phyloP scores from a whole-genome alignment of 163 green algal genomes.

The Volvox carteri region DNA sequence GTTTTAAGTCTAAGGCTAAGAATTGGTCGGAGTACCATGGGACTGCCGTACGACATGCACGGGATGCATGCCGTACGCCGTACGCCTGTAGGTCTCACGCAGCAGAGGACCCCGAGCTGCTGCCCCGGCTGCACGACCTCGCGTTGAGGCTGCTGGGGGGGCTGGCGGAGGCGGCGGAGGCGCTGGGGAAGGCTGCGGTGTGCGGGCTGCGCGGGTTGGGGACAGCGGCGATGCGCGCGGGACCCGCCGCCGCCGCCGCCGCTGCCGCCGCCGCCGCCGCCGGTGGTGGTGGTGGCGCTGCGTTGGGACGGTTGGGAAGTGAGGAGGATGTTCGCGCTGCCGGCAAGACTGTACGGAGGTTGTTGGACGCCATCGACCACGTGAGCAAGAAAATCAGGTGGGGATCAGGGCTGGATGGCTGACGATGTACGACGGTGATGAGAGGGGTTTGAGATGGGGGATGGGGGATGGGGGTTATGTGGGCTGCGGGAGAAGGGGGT shows the following conservation, averaged over 20 bases:
- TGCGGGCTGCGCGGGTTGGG: neutral
- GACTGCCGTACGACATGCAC: too few species aligned
- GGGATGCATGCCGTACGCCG: too few species aligned
- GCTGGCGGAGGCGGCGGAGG: slow-evolving; percentile 36
- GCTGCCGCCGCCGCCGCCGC: too few species aligned
- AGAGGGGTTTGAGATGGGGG: neutral
- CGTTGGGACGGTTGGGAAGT: neutral
- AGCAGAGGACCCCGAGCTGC: slow-evolving; percentile 24
- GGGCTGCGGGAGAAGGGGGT: neutral
- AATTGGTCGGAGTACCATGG: too few species aligned
- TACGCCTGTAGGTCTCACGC: neutral
- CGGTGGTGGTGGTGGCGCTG: neutral
- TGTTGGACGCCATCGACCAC: slow-evolving; percentile 33
- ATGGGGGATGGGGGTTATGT: neutral
- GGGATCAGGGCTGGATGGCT: too few species aligned
- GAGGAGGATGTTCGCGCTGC: slow-evolving; percentile 13
- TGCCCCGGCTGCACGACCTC: slow-evolving; percentile 27
- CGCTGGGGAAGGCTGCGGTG: neutral
- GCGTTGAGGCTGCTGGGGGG: neutral
- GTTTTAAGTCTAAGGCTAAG: too few species aligned
- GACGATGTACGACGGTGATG: too few species aligned
- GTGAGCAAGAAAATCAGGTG: slow-evolving; percentile 30
- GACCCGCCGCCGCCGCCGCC: too few species aligned
- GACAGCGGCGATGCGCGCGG: too few species aligned
- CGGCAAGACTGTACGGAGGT: neutral